These are phyloP conservation scores for Tolypocladium ovalisporum DNA, from an alignment of 2,329 filamentous ascomycete species.

Conservation along the genomic window DNA sequence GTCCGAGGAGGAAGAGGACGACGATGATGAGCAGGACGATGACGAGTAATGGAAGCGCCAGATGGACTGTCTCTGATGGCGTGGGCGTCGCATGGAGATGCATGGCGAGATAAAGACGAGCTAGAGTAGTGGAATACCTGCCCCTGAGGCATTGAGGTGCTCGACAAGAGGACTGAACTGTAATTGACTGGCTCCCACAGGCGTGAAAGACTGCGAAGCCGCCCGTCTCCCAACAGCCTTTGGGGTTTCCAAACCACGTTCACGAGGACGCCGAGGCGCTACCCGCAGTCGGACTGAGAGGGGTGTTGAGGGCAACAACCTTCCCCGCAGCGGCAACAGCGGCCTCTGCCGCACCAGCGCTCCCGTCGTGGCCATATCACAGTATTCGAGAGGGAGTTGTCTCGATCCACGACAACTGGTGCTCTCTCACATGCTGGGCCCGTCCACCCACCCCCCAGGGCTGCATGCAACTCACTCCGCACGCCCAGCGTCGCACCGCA, in stretches of 20 bases:
- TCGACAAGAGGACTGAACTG: no score
- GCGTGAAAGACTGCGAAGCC: no score
- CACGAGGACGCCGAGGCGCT: background rate
- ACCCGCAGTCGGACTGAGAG: background rate
- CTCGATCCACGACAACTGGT: background rate
- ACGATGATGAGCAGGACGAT: constrained; percentile 17
- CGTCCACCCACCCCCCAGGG: no score
- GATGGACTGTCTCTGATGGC: background rate
- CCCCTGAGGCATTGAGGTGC: background rate
- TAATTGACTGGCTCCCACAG: no score
- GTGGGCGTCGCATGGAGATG: background rate
- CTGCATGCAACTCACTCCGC: background rate
- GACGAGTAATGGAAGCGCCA: background rate
- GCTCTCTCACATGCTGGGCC: background rate
- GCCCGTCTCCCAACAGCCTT: no score
- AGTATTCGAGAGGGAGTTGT: background rate
- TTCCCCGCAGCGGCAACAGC: background rate
- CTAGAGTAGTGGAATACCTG: background rate
- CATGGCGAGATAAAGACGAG: background rate
- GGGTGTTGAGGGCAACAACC: background rate
- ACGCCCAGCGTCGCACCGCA: background rate
- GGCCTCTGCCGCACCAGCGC: background rate
- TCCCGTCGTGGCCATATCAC: background rate
- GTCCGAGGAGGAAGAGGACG: constrained; percentile 28
- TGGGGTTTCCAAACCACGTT: no score